A percentile compares a stretch with the other conserved stretches of the same genome.
Conservation (phyloP, 352 stramenopile species). For the Phytophthora meadii region DNA sequence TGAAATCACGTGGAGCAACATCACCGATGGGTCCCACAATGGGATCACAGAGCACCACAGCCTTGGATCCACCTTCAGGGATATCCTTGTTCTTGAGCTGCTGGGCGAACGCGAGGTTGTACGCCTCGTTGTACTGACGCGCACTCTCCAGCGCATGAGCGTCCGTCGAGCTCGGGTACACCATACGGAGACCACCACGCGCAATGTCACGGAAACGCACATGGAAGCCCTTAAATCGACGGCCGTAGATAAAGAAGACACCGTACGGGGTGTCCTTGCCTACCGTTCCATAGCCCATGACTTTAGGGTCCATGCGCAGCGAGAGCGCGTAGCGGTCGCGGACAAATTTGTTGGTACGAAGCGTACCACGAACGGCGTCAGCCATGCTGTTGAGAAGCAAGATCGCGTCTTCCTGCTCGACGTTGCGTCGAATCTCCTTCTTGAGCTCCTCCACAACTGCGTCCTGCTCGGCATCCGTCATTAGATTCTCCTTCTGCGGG, state of each 20-base stretch:
- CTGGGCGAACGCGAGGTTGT: slow-evolving; percentile 87
- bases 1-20: slow-evolving; percentile 84
- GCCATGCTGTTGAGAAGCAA: slow-evolving; percentile 80
- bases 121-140: slow-evolving; percentile 85
- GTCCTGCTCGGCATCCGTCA: slow-evolving; percentile 59
- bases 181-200: slow-evolving; percentile 77
- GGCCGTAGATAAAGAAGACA: slow-evolving; percentile 97
- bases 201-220: slow-evolving; percentile 87
- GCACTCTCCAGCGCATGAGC: slow-evolving; percentile 70
- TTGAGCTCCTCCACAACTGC: slow-evolving; percentile 60
- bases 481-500: slow-evolving; percentile 42
- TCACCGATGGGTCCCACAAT: slow-evolving; percentile 77
- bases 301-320: slow-evolving; percentile 75
- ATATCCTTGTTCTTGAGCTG: slow-evolving; percentile 93
- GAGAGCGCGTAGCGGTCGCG: slow-evolving; percentile 84
- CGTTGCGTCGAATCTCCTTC: slow-evolving; percentile 78
- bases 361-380: slow-evolving; percentile 73
- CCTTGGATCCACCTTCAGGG: slow-evolving; percentile 85
- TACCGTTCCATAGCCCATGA: slow-evolving; percentile 85
- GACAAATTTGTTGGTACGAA: slow-evolving; percentile 87
- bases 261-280: slow-evolving; percentile 94
- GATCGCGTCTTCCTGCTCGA: slow-evolving; percentile 78
- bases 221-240: slow-evolving; percentile 94
- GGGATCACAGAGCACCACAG: slow-evolving; percentile 80
- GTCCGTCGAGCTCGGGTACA: slow-evolving; percentile 74